A percentile compares a stretch with the other conserved stretches of the same genome.
Evolutionary conservation across 2,329 filamentous ascomycete genomes (phyloP).

Genomic region (Cladosporium sp.): DNA sequence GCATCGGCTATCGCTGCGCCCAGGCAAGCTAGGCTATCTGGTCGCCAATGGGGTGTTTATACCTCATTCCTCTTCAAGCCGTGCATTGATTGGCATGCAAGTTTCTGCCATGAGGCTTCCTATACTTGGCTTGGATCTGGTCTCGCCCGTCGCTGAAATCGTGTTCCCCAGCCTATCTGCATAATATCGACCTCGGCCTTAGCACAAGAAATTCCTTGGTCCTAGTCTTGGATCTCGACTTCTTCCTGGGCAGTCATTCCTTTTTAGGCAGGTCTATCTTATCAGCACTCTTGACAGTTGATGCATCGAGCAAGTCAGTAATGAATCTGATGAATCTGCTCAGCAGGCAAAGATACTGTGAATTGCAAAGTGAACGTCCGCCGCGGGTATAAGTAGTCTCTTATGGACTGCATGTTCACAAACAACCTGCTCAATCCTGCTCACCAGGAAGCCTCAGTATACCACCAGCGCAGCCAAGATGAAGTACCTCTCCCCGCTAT

Average conservation of each 20-base stretch:
- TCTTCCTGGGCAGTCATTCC: conserved; percentile 11
- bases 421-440: background rate
- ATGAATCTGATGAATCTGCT: background rate
- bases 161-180: no score
- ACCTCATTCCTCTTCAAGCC: no score
- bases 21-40: no score
- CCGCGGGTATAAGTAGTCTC: background rate
- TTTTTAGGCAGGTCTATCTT: conserved; percentile 10
- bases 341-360: background rate
- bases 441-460: background rate
- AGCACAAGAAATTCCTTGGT: conserved; percentile 5
- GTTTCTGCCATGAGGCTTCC: no score
- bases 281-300: conserved; percentile 8
- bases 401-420: background rate
- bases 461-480: conserved; percentile 10
- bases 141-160: no score
- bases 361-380: background rate
- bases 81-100: no score
- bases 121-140: no score
- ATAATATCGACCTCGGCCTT: conserved; percentile 3
- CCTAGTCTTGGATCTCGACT: background rate
- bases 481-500: conserved; percentile 15
- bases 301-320: background rate
- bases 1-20: no score
- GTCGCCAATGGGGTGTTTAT: no score